Evolutionary conservation across 2,329 filamentous ascomycete species (phyloP), one percentile per base, ranked within the genome.

Genomic region (Aspergillus quadrilineatus): DNA sequence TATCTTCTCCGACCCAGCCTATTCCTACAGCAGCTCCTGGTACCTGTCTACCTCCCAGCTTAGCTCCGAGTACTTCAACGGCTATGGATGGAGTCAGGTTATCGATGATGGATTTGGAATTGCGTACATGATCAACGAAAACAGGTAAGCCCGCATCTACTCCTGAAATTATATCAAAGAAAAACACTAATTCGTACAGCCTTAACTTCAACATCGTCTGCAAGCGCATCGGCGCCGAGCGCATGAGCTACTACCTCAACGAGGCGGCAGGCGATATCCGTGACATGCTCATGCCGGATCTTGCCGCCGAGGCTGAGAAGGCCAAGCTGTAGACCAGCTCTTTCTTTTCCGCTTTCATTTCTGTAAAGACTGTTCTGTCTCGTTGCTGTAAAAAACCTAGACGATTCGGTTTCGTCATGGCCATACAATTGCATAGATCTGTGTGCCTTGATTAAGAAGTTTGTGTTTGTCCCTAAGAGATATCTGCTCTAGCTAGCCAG

Each of bases 71-170:
- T 97, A 90, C 81, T 99, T 97, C 78, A 99, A 99, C 73, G 94
- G 95, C 26, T 99, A 99, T 76, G 94, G 94, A 45, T 99, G 94
- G 94, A 94, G 89, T 71, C 93, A 99, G 80, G 94, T 99, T 51
- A 89, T 97, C 54, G 92, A 97, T 69, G 90, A 89, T 59, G 94
- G 94, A 30, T 99, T 94, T 77, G 94, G 94, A 63, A 96, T 99
- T 71, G 94, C 94, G 39, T 99, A 99, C 75, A 99, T 99, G 94
- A 97, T 99, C 75, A 99, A 99, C 73, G 93, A 97, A 82, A 96
- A 97, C 76, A 92, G 86, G 88, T 90, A 72, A 37, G 12, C 51
- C 26, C 36, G 4, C 28, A 29, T 41, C 8, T 22, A 6, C 45
- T 41, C 8, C 17, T 12, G 14, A 14, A 39, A 12, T 39, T 34